Conservation (phyloP, 108 stramenopile genomes). For the Conticribra guillardii region DNA sequence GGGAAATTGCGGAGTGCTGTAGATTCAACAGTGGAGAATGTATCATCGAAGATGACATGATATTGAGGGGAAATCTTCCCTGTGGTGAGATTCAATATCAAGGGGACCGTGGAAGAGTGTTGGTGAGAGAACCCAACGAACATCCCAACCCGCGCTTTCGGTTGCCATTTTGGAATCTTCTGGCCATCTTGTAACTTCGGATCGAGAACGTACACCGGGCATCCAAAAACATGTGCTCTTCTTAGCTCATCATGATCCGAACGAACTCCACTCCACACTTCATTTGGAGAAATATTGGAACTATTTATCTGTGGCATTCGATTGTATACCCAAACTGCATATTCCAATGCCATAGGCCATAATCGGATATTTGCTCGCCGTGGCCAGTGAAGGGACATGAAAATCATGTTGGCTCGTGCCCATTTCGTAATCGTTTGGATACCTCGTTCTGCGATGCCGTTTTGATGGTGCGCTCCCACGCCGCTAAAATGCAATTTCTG, state of each 20-base stretch:
- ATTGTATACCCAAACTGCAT: slow-evolving; percentile 27
- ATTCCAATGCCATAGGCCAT: slow-evolving; percentile 54
- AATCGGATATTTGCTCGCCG: slow-evolving; percentile 8
- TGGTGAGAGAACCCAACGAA: slow-evolving; percentile 45
- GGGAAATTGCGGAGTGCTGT: background rate
- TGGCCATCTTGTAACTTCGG: slow-evolving; percentile 42
- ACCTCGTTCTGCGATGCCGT: slow-evolving; percentile 45
- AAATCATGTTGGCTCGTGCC: slow-evolving; percentile 51
- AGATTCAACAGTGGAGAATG: slow-evolving; percentile 38
- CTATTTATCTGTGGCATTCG: slow-evolving; percentile 27
- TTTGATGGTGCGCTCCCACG: slow-evolving; percentile 50
- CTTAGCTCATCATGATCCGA: slow-evolving; percentile 1
- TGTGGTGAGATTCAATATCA: slow-evolving; percentile 50
- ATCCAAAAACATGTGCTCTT: slow-evolving; percentile 39
- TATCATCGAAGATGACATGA: slow-evolving; percentile 60
- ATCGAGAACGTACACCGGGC: slow-evolving; percentile 55
- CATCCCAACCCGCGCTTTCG: slow-evolving; percentile 36
- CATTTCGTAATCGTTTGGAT: background rate
- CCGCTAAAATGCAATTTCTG: slow-evolving; percentile 21
- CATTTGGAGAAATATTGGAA: slow-evolving; percentile 31
- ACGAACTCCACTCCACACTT: background rate
- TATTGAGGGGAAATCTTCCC: slow-evolving; percentile 51
- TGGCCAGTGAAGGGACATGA: slow-evolving; percentile 46
- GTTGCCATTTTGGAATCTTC: slow-evolving; percentile 55
- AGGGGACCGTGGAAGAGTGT: slow-evolving; percentile 38